These are phyloP conservation scores for Cyclotella sp. DNA, from an alignment of 108 stramenopile species.

Conservation along the genomic window DNA sequence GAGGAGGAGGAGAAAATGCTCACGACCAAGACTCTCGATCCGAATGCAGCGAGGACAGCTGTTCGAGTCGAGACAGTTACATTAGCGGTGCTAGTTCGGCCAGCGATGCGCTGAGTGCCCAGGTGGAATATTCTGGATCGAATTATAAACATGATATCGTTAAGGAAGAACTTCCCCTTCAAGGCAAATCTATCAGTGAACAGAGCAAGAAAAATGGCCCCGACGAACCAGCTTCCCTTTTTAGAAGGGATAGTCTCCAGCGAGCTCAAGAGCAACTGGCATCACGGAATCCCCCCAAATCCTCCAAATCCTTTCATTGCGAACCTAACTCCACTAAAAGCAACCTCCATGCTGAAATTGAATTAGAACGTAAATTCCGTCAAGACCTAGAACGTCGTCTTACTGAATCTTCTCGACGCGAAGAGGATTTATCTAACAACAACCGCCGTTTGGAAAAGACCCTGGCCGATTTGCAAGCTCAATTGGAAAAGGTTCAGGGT, in stretches of 20 bases:
- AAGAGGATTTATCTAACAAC: slow-evolving; percentile 39
- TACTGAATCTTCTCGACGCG: slow-evolving; percentile 28
- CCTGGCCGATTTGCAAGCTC: slow-evolving; percentile 23
- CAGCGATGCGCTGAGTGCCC: slow-evolving; percentile 26
- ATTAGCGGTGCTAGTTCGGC: slow-evolving; percentile 49
- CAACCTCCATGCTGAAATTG: slow-evolving; percentile 30
- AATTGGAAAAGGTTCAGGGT: slow-evolving; percentile 37
- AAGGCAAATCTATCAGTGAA: neutral
- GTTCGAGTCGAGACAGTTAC: slow-evolving; percentile 14
- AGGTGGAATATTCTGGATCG: slow-evolving; percentile 11
- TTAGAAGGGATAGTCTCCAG: slow-evolving; percentile 25
- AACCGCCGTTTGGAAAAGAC: slow-evolving; percentile 38
- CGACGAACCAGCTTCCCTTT: neutral
- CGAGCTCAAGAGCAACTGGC: slow-evolving; percentile 30
- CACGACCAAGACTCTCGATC: slow-evolving; percentile 2
- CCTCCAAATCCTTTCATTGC: slow-evolving; percentile 13
- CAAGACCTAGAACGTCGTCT: slow-evolving; percentile 40
- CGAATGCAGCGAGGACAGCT: slow-evolving; percentile 14
- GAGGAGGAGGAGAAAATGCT: neutral
- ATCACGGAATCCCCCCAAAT: neutral
- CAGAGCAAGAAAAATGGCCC: neutral
- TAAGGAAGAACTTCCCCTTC: neutral
- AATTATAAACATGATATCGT: neutral
- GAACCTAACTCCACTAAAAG: slow-evolving; percentile 25
- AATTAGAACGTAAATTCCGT: slow-evolving; percentile 29